A percentile compares a stretch with the other conserved stretches of the same genome.
These are phyloP conservation scores for Diutina rugosa DNA, from an alignment of 1,139 yeast species.

Conservation along the genomic window DNA sequence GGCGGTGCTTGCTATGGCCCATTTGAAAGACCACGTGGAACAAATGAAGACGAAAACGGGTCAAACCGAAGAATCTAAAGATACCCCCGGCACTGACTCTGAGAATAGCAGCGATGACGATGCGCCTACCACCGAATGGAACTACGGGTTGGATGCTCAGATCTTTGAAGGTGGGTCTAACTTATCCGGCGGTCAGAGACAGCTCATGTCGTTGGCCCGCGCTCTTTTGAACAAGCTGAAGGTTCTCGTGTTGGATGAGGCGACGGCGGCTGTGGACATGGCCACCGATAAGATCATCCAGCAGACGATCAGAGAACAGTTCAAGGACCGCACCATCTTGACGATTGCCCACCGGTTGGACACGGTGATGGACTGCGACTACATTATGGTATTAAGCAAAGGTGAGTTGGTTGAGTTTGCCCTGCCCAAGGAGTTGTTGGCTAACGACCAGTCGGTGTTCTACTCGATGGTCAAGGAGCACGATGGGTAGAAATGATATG, in stretches of 20 bases:
- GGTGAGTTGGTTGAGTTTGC: constrained; percentile 66
- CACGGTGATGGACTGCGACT: constrained; percentile 71
- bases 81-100: not conserved
- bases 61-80: not conserved
- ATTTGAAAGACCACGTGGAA: constrained; percentile 27
- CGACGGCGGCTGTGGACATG: constrained; percentile 77
- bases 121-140: not conserved
- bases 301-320: constrained; percentile 54
- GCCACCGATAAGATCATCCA: constrained; percentile 69
- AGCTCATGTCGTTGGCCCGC: constrained; percentile 62
- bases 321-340: constrained; percentile 53
- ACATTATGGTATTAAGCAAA: constrained; percentile 52
- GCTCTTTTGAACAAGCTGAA: constrained; percentile 50
- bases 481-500: not conserved
- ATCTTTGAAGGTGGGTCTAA: constrained; percentile 63
- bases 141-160: constrained; percentile 19
- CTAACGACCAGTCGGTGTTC: constrained; percentile 31
- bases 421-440: constrained; percentile 37
- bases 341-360: constrained; percentile 79
- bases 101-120: not conserved
- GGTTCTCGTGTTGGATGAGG: constrained; percentile 65
- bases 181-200: constrained; percentile 69
- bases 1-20: constrained; percentile 40
- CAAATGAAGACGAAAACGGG: constrained; percentile 17
- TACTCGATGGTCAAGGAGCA: constrained; percentile 11